A percentile compares a stretch with the other conserved stretches of the same genome.
These are phyloP conservation scores for Tetradesmus lagerheimii DNA, from an alignment of 139 green algal species.

Conservation along the genomic window DNA sequence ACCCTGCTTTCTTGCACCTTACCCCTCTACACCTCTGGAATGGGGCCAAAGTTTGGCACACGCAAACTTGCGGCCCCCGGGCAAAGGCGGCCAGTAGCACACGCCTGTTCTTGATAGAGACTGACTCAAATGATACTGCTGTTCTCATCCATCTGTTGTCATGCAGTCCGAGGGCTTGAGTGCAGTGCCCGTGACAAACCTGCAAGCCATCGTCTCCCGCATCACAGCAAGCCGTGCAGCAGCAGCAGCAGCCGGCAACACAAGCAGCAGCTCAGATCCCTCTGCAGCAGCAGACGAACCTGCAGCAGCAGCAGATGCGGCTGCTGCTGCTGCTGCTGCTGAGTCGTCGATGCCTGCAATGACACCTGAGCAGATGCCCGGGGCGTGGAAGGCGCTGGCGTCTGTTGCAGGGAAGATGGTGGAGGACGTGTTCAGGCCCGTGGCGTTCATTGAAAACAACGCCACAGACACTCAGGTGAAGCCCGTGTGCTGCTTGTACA, in stretches of 20 bases:
- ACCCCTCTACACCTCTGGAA: no score
- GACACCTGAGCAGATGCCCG: slow-evolving; percentile 23
- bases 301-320: slow-evolving; percentile 8
- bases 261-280: not conserved
- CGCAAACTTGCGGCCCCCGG: no score
- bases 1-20: no score
- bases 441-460: slow-evolving; percentile 79
- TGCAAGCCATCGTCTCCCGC: not conserved
- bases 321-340: slow-evolving; percentile 24
- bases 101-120: no score
- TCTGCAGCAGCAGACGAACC: not conserved
- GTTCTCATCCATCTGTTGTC: no score
- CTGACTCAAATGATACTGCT: no score
- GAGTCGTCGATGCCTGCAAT: not conserved
- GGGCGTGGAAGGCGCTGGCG: slow-evolving; percentile 55
- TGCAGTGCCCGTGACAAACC: not conserved
- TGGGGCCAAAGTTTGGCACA: no score
- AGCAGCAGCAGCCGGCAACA: not conserved
- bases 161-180: slow-evolving; percentile 21
- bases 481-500: no score
- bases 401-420: slow-evolving; percentile 55
- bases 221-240: not conserved
- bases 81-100: no score
- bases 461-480: slow-evolving; percentile 80
- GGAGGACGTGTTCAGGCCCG: slow-evolving; percentile 60